phyloP scores from a whole-genome alignment of 164 flowering plant species.

The Annona squamosa region DNA sequence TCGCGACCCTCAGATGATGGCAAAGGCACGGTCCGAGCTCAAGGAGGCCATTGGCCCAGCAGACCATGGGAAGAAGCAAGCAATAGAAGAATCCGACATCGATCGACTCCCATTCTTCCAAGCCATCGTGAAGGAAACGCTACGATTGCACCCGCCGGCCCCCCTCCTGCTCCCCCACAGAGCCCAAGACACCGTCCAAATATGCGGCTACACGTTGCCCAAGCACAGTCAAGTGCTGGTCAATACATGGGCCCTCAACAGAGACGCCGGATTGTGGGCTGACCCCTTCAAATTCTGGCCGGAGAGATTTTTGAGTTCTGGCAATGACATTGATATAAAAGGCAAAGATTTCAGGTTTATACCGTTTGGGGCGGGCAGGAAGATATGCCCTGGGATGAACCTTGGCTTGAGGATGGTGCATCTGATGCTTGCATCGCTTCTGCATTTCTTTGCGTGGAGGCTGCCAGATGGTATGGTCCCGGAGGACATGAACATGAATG shows the following conservation, averaged over 20 bases:
- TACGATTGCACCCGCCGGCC: slow-evolving; percentile 8
- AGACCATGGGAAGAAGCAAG: background rate
- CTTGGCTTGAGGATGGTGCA: slow-evolving; percentile 9
- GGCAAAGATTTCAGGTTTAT: slow-evolving; percentile 4
- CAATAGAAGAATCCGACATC: slow-evolving; percentile 3
- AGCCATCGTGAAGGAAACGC: slow-evolving; percentile 7
- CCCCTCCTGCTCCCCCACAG: slow-evolving; percentile 10
- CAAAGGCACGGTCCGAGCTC: slow-evolving; percentile 12
- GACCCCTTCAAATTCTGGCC: slow-evolving; percentile 2
- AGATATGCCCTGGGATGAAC: slow-evolving; percentile 10
- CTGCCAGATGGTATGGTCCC: slow-evolving; percentile 2
- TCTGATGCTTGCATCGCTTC: slow-evolving; percentile 6
- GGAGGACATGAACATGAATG: background rate
- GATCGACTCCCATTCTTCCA: background rate
- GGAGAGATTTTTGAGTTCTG: slow-evolving; percentile 3
- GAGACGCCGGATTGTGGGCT: background rate
- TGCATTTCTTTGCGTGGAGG: slow-evolving; percentile 8
- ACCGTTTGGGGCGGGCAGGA: slow-evolving; percentile 9
- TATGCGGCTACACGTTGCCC: slow-evolving; percentile 4
- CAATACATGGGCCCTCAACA: slow-evolving; percentile 10
- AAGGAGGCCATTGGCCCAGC: background rate
- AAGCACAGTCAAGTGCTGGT: slow-evolving; percentile 5
- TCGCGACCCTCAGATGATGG: slow-evolving; percentile 8
- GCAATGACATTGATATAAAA: background rate
- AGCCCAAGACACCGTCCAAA: background rate